Evolutionary conservation across 2,329 filamentous ascomycete genomes (phyloP).

Genomic region (Cordyceps cateniannulata): DNA sequence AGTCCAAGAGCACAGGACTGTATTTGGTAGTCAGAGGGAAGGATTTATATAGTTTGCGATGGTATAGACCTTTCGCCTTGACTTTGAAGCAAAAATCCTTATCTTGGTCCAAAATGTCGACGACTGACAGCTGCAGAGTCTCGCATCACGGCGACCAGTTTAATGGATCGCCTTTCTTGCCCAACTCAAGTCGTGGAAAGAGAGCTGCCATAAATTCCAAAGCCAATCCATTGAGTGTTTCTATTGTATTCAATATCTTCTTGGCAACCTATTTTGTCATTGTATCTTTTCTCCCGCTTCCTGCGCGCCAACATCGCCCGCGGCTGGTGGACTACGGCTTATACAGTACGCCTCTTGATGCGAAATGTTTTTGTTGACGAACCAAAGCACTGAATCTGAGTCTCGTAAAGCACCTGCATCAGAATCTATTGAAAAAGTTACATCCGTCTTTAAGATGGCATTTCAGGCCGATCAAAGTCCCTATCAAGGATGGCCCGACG

Average conservation of each 20-base stretch:
- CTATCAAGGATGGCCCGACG: slow-evolving; percentile 11
- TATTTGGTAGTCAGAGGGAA: not conserved
- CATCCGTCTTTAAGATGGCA: not conserved
- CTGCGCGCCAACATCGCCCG: no score
- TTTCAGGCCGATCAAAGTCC: slow-evolving; percentile 5
- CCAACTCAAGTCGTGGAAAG: not conserved
- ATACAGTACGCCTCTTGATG: not conserved
- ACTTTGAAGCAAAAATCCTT: not conserved
- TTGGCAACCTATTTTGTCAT: no score
- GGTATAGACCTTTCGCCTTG: not conserved
- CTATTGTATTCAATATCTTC: no score
- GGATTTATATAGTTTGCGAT: not conserved
- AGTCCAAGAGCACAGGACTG: not conserved
- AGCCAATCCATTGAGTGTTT: no score
- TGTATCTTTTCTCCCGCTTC: no score
- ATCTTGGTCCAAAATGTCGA: not conserved
- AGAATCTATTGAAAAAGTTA: not conserved
- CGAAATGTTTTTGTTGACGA: not conserved
- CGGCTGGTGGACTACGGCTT: not conserved
- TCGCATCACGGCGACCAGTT: not conserved
- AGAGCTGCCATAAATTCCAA: no score
- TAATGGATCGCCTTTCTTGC: not conserved
- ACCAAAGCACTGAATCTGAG: not conserved
- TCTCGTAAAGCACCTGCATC: not conserved
- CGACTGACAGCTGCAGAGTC: not conserved